A percentile compares a stretch with the other conserved stretches of the same genome.
Conservation (phyloP, 179 eudicot genomes). For the Heliamphora pulchella region DNA sequence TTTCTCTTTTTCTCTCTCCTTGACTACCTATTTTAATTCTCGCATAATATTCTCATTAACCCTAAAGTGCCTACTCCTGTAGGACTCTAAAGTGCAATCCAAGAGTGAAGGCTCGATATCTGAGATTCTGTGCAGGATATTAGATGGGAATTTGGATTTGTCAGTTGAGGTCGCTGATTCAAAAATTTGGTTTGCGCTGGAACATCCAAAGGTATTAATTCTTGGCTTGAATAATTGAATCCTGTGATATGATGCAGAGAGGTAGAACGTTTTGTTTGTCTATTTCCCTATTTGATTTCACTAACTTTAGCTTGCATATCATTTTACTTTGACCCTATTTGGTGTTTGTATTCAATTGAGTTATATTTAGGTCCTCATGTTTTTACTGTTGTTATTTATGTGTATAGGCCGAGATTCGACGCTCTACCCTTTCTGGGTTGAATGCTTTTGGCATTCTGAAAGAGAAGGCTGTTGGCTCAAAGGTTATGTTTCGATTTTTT, state of each 20-base stretch:
- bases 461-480: slow-evolving; percentile 36
- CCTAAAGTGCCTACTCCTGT: background rate
- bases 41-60: background rate
- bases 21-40: background rate
- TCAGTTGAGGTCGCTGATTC: slow-evolving; percentile 50
- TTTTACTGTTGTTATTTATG: slow-evolving; percentile 11
- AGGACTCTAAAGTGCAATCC: slow-evolving; percentile 46
- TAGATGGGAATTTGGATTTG: slow-evolving; percentile 47
- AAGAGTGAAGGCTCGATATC: slow-evolving; percentile 41
- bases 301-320: too few species aligned
- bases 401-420: slow-evolving; percentile 59
- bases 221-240: slow-evolving; percentile 2
- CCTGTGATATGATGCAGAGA: background rate
- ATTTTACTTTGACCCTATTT: background rate
- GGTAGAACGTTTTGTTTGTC: background rate
- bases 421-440: slow-evolving; percentile 46
- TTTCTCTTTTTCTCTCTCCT: background rate
- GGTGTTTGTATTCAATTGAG: background rate
- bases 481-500: slow-evolving; percentile 28
- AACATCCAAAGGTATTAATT: slow-evolving; percentile 65
- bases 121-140: slow-evolving; percentile 56
- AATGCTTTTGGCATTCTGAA: slow-evolving; percentile 43
- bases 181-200: slow-evolving; percentile 72
- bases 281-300: background rate
- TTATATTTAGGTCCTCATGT: background rate